Conservation (phyloP, 2,329 filamentous ascomycete species). For the Lojkania enalia region DNA sequence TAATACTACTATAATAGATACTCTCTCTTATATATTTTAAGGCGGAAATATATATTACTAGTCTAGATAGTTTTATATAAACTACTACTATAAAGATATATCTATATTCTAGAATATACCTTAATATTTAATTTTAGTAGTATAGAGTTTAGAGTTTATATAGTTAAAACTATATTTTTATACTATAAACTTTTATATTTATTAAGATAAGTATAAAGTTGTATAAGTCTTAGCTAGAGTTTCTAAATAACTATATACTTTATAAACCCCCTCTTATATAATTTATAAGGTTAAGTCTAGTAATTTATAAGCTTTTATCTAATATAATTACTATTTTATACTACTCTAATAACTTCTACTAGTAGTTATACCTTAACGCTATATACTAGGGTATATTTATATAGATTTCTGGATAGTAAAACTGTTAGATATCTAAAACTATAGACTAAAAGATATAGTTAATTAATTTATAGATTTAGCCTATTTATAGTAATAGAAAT, state of each 20-base stretch:
- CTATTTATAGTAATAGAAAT: constrained; percentile 11
- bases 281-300: constrained; percentile 9
- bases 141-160: constrained; percentile 10
- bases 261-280: constrained; percentile 8
- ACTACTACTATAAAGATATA: constrained; percentile 7
- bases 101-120: constrained; percentile 8
- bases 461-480: constrained; percentile 15
- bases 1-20: constrained; percentile 10
- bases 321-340: constrained; percentile 12
- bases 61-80: constrained; percentile 7
- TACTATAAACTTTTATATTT: constrained; percentile 7
- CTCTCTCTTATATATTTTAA: too few species aligned
- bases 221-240: constrained; percentile 5
- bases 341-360: constrained; percentile 10
- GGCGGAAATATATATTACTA: too few species aligned
- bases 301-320: constrained; percentile 10
- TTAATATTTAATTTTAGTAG: constrained; percentile 6
- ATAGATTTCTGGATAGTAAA: constrained; percentile 12
- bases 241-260: constrained; percentile 10
- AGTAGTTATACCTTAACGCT: constrained; percentile 10
- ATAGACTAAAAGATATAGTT: constrained; percentile 9
- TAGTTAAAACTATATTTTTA: constrained; percentile 9
- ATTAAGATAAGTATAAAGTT: constrained; percentile 9
- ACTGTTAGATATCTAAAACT: constrained; percentile 6
- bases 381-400: constrained; percentile 16